phyloP scores from a whole-genome alignment of 495 filamentous ascomycete species.

The Monascus purpureus region DNA sequence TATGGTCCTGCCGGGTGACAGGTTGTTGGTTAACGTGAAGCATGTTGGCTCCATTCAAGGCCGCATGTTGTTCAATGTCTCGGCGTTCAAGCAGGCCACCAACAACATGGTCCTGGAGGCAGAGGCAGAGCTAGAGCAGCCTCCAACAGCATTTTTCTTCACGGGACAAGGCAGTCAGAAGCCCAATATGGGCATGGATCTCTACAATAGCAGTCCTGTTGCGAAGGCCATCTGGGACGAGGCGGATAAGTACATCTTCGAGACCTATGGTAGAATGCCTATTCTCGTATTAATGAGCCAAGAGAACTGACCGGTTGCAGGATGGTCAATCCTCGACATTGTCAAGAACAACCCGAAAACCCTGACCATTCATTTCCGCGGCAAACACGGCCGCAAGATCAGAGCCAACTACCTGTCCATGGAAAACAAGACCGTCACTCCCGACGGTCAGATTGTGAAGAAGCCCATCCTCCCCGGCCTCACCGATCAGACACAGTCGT shows the following conservation, averaged over 20 bases:
- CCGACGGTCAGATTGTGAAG: slow-evolving; percentile 4
- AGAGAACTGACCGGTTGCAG: slow-evolving; percentile 7
- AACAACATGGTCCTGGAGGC: slow-evolving; percentile 17
- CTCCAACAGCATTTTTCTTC: slow-evolving; percentile 26
- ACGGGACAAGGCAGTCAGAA: slow-evolving; percentile 31
- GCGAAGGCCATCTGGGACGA: slow-evolving; percentile 25
- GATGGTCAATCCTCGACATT: slow-evolving; percentile 23
- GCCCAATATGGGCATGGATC: slow-evolving; percentile 28
- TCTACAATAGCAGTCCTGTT: slow-evolving; percentile 17
- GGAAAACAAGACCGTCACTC: slow-evolving; percentile 4
- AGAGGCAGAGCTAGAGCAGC: slow-evolving; percentile 23
- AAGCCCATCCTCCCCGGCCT: slow-evolving; percentile 12
- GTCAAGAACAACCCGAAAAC: slow-evolving; percentile 24
- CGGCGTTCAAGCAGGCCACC: slow-evolving; percentile 11
- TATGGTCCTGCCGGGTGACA: slow-evolving; percentile 25
- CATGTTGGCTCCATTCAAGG: slow-evolving; percentile 25
- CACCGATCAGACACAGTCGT: slow-evolving; percentile 9
- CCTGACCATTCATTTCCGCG: slow-evolving; percentile 21
- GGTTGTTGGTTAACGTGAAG: slow-evolving; percentile 12
- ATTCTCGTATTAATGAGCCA: slow-evolving; percentile 1
- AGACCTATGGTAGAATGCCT: slow-evolving; percentile 27
- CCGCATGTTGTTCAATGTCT: slow-evolving; percentile 14
- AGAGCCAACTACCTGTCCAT: too few relatives aligned
- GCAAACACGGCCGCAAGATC: slow-evolving; percentile 22
- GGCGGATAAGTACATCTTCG: slow-evolving; percentile 19